These are phyloP conservation scores for Nicotiana tabacum DNA, from an alignment of 257 asterid genomes.

Conservation along the genomic window DNA sequence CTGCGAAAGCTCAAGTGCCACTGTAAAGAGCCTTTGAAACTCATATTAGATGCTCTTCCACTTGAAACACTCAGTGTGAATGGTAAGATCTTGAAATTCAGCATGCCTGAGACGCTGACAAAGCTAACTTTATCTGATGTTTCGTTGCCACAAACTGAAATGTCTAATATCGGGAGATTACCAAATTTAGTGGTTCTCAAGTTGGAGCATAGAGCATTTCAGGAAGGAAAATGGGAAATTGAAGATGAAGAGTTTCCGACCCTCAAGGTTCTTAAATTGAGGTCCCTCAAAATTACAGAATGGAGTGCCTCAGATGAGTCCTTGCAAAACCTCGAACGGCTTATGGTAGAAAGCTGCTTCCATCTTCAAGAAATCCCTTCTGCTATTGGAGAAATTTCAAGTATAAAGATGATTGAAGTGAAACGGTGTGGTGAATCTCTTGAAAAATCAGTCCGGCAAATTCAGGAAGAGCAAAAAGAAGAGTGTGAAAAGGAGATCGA, in stretches of 20 bases:
- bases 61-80: background rate
- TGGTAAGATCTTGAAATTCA: background rate
- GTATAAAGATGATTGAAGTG: conserved; percentile 10
- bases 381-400: conserved; percentile 4
- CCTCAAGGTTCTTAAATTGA: background rate
- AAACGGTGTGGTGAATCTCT: conserved; percentile 9
- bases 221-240: background rate
- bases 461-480: background rate
- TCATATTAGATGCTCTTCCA: background rate
- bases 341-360: background rate
- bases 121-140: conserved; percentile 11
- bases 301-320: background rate
- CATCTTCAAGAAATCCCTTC: background rate
- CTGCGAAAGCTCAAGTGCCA: background rate
- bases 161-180: background rate
- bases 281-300: too few species aligned
- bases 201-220: background rate
- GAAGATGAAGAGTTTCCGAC: background rate
- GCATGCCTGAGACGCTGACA: background rate
- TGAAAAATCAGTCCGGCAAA: background rate
- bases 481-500: background rate
- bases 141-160: background rate
- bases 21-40: background rate
- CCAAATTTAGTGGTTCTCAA: conserved; percentile 1
- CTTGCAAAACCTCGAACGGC: background rate